phyloP scores from a whole-genome alignment of 1,284 basidiomycete species.

The Malassezia pachydermatis region DNA sequence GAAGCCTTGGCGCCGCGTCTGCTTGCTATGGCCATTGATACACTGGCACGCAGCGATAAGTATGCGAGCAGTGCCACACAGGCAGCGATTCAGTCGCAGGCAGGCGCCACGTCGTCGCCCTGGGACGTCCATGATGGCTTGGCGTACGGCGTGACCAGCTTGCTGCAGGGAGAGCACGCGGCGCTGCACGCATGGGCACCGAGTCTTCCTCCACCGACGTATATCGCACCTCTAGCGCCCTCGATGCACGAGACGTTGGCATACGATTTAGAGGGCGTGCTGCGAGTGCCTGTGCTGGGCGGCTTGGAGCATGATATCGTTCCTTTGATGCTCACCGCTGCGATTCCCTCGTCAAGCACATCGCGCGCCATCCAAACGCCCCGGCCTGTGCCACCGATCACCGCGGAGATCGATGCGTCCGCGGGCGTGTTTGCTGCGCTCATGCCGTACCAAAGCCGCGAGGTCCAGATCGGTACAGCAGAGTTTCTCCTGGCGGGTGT shows the following conservation, averaged over 20 bases:
- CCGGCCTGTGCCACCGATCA: conserved; percentile 65
- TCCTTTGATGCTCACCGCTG: conserved; percentile 54
- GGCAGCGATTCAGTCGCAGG: conserved; percentile 78
- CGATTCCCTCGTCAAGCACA: conserved; percentile 16
- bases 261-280: conserved; percentile 59
- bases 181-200: conserved; percentile 4
- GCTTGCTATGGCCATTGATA: conserved; percentile 69
- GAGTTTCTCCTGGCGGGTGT: conserved; percentile 57
- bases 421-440: conserved; percentile 70
- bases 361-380: no score
- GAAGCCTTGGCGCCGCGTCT: conserved; percentile 68
- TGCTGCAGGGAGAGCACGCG: conserved; percentile 43
- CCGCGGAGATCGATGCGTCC: conserved; percentile 76
- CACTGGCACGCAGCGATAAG: conserved; percentile 68
- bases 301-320: conserved; percentile 79
- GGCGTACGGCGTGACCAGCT: conserved; percentile 77
- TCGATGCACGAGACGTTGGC: not conserved
- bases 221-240: not conserved
- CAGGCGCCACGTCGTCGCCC: conserved; percentile 70
- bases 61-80: conserved; percentile 70
- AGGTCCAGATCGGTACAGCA: conserved; percentile 60
- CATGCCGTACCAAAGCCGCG: conserved; percentile 66
- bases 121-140: conserved; percentile 84
- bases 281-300: conserved; percentile 68
- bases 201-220: not conserved